Percentiles rank a stretch among this genome's conserved stretches.
These are phyloP conservation scores for Boletus tomentosulus DNA, from an alignment of 768 basidiomycete genomes.

Conservation along the genomic window DNA sequence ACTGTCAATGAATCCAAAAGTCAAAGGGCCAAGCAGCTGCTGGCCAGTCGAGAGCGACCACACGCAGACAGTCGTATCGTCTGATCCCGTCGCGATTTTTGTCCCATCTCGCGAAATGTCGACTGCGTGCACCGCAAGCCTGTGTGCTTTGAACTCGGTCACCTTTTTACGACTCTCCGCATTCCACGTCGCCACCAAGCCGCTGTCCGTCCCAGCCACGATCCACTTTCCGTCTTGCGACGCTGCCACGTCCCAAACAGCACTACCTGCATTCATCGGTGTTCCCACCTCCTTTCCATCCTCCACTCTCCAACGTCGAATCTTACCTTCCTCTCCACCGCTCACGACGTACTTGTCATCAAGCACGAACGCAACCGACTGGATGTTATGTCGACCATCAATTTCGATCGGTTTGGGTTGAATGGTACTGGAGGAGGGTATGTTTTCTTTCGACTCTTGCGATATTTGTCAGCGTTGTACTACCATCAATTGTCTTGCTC, in stretches of 20 bases:
- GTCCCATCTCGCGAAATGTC: background rate
- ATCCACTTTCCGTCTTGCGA: background rate
- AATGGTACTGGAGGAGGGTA: too few relatives aligned
- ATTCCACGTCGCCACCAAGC: background rate
- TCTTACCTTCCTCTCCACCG: background rate
- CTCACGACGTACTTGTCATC: background rate
- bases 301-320: background rate
- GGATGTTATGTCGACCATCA: too few relatives aligned
- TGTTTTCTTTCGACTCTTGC: too few relatives aligned
- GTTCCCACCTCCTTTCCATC: background rate
- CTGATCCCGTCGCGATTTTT: background rate
- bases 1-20: background rate
- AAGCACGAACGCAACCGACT: background rate
- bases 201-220: background rate
- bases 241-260: background rate
- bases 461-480: too few relatives aligned
- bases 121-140: background rate
- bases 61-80: background rate
- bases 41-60: background rate
- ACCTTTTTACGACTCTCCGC: background rate
- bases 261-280: background rate
- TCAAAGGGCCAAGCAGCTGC: background rate
- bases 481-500: too few relatives aligned
- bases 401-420: too few relatives aligned
- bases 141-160: background rate